phyloP scores from a whole-genome alignment of 805 yeast species.

The Kluyveromyces wickerhamii region DNA sequence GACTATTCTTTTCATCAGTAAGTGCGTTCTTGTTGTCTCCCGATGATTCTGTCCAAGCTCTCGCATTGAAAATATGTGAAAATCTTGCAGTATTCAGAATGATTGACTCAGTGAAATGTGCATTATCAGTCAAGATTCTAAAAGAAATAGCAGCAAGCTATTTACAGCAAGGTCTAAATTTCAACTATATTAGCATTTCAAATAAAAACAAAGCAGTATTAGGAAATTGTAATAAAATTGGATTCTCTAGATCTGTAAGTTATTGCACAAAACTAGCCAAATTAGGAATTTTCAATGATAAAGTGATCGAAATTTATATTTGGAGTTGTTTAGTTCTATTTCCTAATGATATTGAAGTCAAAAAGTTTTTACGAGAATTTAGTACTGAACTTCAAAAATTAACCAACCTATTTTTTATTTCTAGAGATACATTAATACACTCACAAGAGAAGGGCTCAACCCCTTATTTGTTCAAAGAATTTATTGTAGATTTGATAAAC shows the following conservation, averaged over 20 bases:
- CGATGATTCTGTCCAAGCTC: constrained; percentile 28
- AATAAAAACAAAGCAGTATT: no score
- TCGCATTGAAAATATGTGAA: constrained; percentile 17
- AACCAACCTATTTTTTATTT: no score
- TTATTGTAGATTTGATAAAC: background rate
- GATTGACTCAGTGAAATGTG: constrained; percentile 23
- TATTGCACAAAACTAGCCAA: background rate
- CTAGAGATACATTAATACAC: background rate
- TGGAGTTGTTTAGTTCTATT: background rate
- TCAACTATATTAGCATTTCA: no score
- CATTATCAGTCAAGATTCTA: constrained; percentile 19
- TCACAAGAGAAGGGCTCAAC: background rate
- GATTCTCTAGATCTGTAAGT: no score
- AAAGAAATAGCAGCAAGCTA: background rate
- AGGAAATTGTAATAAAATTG: no score
- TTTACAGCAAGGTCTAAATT: no score
- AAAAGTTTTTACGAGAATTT: background rate
- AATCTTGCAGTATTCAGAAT: constrained; percentile 25
- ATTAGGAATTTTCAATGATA: background rate
- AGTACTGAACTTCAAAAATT: background rate
- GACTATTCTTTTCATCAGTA: constrained; percentile 31
- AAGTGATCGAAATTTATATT: background rate
- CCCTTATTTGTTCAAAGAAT: background rate
- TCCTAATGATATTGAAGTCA: background rate
- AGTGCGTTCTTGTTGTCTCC: constrained; percentile 29